Conservation (phyloP, 306 rosid genomes). For the Fagus sylvatica region DNA sequence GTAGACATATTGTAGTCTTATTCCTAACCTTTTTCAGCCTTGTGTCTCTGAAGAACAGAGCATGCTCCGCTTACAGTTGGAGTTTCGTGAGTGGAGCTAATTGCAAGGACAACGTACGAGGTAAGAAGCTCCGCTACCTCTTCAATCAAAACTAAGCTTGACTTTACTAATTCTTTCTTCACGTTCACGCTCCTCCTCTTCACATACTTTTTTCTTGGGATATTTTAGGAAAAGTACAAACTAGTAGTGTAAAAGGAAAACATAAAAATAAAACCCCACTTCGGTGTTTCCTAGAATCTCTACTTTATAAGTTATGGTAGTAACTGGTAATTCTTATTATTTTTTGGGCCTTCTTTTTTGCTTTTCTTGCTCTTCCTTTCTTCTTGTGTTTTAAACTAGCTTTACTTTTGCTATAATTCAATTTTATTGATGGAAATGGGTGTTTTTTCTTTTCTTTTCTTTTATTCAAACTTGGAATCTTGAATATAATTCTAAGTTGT, state of each 20-base stretch:
- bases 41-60: too few relatives aligned
- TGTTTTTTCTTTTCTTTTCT: slow-evolving; percentile 7
- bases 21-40: too few relatives aligned
- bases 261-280: slow-evolving; percentile 8
- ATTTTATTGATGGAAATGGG: neutral
- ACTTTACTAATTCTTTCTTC: too few relatives aligned
- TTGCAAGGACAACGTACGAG: too few relatives aligned
- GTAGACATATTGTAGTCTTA: too few relatives aligned
- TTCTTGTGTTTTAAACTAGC: slow-evolving; percentile 20
- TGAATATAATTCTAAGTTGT: neutral
- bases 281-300: slow-evolving; percentile 63
- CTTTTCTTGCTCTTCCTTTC: neutral
- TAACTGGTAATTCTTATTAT: neutral
- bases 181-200: too few relatives aligned
- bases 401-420: neutral
- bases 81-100: too few relatives aligned
- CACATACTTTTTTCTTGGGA: too few relatives aligned
- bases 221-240: too few relatives aligned
- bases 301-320: slow-evolving; percentile 25
- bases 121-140: too few relatives aligned
- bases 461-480: slow-evolving; percentile 30
- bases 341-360: neutral
- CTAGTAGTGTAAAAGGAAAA: neutral
- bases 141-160: too few relatives aligned
- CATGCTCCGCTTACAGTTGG: too few relatives aligned